Evolutionary conservation across 257 asterid species (phyloP), one percentile per base, ranked within the genome.

Genomic region (Solanum clarkiae): DNA sequence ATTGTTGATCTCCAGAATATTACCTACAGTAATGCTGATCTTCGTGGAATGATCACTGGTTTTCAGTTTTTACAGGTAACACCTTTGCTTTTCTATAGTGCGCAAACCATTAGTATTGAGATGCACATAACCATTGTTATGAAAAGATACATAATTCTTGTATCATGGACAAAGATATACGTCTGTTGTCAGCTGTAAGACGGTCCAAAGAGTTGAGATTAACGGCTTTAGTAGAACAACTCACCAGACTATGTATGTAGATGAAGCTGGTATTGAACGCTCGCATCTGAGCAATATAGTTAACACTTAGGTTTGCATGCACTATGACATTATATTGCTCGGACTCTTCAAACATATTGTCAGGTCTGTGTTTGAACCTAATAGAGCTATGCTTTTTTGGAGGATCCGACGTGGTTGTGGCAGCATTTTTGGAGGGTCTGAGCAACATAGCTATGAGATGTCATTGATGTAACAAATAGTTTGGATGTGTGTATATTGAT

Each of bases 31-130:
- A 94, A 94, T 84, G n/a, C 92, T 13, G 98, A 94, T 80, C 85
- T 91, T 80, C 97, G 98, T 32, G 98, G 87, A 36, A 51, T 94
- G 81, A 94, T 93, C 89, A 90, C 94, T 29, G 95, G 96, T 40
- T 94, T 94, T 85, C 96, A 94, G 88, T 89, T 91, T 88, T 89
- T 95, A 89, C 98, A 95, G 95, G 98, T 95, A 84, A 87, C 89
- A 10, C 62, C 63, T 53, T 17, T 40, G 40, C 1, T 40, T 24
- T 16, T 82, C 40, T 70, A 22, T 63, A 13, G 16, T 47, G 71
- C 16, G 13, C 40, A 60, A 60, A 83, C 83, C 49, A 59, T 45
- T 24, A 77, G 15, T 17, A 68, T 7, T 9, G 42, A 63, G 42
- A 63, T 10, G 32, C 36, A 11, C 71, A 63, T 62, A 62, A 62